Percentiles rank a stretch among this genome's conserved stretches.
These are phyloP conservation scores for Ophiocordyceps polyrhachis-furcata DNA, from an alignment of 2,329 filamentous ascomycete genomes.

Conservation along the genomic window DNA sequence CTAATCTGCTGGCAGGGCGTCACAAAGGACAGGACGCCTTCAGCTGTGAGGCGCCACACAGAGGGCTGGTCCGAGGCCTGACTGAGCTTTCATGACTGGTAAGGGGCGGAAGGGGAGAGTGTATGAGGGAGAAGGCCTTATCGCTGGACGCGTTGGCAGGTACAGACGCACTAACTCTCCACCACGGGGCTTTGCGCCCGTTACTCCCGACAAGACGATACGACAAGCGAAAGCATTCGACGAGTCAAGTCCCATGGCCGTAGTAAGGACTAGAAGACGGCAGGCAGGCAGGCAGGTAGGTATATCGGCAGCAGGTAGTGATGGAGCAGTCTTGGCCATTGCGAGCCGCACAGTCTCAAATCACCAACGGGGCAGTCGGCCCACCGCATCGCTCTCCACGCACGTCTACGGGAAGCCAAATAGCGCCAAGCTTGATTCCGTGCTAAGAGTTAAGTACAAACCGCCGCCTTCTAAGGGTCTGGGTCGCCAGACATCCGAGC, in stretches of 20 bases:
- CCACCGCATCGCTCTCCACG: background rate
- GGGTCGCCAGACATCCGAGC: constrained; percentile 37
- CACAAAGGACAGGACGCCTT: background rate
- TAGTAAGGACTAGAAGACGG: background rate
- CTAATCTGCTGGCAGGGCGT: background rate
- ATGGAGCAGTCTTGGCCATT: background rate
- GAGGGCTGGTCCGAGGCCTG: background rate
- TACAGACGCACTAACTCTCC: background rate
- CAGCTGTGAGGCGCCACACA: background rate
- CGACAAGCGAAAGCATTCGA: background rate
- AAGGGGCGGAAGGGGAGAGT: background rate
- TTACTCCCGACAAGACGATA: background rate
- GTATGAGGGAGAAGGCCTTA: background rate
- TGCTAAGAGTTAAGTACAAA: background rate
- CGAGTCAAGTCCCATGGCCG: background rate
- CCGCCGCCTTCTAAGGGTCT: constrained; percentile 21
- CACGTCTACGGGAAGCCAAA: background rate
- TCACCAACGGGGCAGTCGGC: background rate
- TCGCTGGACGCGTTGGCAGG: background rate
- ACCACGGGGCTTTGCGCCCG: background rate
- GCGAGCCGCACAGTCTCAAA: background rate
- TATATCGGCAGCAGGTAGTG: too few species aligned
- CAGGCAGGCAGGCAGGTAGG: background rate
- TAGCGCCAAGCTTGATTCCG: constrained; percentile 1
- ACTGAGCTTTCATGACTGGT: background rate